Percentiles rank a stretch among this genome's conserved stretches.
phyloP scores from a whole-genome alignment of 176 grass and related monocot genomes.

The Hyparrhenia diplandra region DNA sequence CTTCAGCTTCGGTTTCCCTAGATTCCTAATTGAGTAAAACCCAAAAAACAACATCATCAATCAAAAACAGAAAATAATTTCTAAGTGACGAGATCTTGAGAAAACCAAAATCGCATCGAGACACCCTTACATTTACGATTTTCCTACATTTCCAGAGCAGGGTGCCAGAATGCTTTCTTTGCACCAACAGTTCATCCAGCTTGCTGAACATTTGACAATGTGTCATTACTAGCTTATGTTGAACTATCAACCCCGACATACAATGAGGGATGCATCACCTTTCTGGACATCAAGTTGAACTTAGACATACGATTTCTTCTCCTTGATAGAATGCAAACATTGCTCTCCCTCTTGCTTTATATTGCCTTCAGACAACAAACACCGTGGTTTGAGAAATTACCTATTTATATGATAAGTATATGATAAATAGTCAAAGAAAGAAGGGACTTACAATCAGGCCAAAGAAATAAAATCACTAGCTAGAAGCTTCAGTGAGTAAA shows the following conservation, averaged over 20 bases:
- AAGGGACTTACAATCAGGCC: not conserved
- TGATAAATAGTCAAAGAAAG: not conserved
- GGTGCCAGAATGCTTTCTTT: not conserved
- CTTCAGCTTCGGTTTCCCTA: not conserved
- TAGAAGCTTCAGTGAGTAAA: not conserved
- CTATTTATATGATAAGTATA: too few species aligned
- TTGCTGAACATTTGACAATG: not conserved
- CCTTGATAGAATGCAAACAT: not conserved
- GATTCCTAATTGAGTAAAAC: not conserved
- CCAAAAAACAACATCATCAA: not conserved
- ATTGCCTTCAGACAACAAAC: not conserved
- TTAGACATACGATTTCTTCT: not conserved
- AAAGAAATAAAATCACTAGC: not conserved
- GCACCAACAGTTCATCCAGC: not conserved
- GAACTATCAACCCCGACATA: not conserved
- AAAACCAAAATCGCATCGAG: not conserved
- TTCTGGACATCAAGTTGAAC: slow-evolving; percentile 15
- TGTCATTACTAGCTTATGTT: not conserved
- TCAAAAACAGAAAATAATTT: not conserved
- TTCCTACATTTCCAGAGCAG: not conserved
- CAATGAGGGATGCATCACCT: not conserved
- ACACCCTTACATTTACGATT: not conserved
- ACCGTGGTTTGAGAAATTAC: not conserved
- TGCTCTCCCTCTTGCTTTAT: not conserved
- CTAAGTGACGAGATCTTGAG: not conserved